Percentiles rank a stretch among this genome's conserved stretches.
These are phyloP conservation scores for Colletotrichum melonis DNA, from an alignment of 2,329 filamentous ascomycete species.

Conservation along the genomic window DNA sequence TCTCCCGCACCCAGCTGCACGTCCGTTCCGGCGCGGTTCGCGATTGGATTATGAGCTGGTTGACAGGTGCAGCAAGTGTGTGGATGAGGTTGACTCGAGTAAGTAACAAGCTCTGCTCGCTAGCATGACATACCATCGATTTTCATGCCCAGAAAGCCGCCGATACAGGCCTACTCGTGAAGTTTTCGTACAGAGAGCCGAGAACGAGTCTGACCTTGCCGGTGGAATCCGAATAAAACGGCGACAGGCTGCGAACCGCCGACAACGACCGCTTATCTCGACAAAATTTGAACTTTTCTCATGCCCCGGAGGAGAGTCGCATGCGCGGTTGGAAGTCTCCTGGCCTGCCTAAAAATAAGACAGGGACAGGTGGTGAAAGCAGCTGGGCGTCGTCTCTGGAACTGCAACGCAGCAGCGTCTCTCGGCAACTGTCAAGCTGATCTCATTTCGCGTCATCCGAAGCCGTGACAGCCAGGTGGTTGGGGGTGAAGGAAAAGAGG, in stretches of 20 bases:
- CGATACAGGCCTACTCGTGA: not conserved
- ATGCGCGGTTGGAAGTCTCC: not conserved
- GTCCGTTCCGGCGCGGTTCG: conserved; percentile 20
- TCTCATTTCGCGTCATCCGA: conserved; percentile 15
- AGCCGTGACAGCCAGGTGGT: not conserved
- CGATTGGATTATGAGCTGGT: conserved; percentile 20
- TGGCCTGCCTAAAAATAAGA: not conserved
- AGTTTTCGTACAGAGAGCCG: not conserved
- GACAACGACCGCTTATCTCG: not conserved
- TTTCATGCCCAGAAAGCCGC: not conserved
- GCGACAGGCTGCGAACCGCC: not conserved
- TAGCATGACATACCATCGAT: not conserved
- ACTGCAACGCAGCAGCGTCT: not conserved
- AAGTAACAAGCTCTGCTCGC: not conserved
- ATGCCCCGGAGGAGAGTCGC: not conserved
- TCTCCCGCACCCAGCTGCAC: not conserved
- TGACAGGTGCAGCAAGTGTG: conserved; percentile 22
- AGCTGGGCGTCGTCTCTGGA: not conserved
- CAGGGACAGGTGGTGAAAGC: not conserved
- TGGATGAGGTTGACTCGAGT: conserved; percentile 12
- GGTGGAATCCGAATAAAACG: not conserved
- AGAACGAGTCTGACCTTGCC: conserved; percentile 1
- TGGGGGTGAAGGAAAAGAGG: not conserved
- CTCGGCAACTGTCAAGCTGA: not conserved
- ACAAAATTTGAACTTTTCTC: not conserved